Conservation (phyloP, 1,284 basidiomycete species). For the Phenoliferia sp. region DNA sequence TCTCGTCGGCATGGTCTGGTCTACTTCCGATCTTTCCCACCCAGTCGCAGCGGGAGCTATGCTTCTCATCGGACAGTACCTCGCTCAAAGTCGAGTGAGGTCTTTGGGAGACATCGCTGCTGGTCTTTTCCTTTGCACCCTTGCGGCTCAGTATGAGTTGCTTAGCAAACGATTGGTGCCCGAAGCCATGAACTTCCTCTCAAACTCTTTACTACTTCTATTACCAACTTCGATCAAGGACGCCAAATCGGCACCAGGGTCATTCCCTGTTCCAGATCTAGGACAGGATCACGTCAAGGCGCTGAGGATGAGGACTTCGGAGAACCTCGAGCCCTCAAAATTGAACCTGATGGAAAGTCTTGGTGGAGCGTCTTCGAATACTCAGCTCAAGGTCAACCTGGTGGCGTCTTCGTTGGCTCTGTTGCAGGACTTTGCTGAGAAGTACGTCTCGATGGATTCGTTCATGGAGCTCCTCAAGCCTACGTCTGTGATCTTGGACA, state of each 20-base stretch:
- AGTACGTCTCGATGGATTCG: slow-evolving; percentile 70
- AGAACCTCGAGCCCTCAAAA: slow-evolving; percentile 26
- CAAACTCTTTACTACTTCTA: slow-evolving; percentile 66
- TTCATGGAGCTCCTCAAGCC: slow-evolving; percentile 81
- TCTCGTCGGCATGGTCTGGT: slow-evolving; percentile 76
- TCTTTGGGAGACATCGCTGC: slow-evolving; percentile 69
- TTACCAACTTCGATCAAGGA: slow-evolving; percentile 50
- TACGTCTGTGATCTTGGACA: slow-evolving; percentile 55
- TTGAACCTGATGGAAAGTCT: neutral
- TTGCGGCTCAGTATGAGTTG: slow-evolving; percentile 74
- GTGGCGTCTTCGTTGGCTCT: slow-evolving; percentile 61
- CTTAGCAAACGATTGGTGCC: slow-evolving; percentile 83
- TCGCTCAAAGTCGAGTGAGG: slow-evolving; percentile 76
- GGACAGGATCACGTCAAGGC: slow-evolving; percentile 36
- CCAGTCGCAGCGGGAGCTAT: slow-evolving; percentile 80
- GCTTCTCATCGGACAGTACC: slow-evolving; percentile 85
- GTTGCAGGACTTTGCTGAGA: slow-evolving; percentile 60
- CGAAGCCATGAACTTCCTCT: slow-evolving; percentile 79
- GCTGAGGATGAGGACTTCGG: slow-evolving; percentile 25
- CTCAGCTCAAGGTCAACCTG: slow-evolving; percentile 56
- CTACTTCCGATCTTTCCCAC: slow-evolving; percentile 90
- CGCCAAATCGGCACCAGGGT: slow-evolving; percentile 53
- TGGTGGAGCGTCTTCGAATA: neutral
- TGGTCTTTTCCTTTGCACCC: slow-evolving; percentile 81
- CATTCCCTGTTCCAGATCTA: slow-evolving; percentile 70